phyloP scores from a whole-genome alignment of 2,329 filamentous ascomycete species.

The Hymenoscyphus fructigenus region DNA sequence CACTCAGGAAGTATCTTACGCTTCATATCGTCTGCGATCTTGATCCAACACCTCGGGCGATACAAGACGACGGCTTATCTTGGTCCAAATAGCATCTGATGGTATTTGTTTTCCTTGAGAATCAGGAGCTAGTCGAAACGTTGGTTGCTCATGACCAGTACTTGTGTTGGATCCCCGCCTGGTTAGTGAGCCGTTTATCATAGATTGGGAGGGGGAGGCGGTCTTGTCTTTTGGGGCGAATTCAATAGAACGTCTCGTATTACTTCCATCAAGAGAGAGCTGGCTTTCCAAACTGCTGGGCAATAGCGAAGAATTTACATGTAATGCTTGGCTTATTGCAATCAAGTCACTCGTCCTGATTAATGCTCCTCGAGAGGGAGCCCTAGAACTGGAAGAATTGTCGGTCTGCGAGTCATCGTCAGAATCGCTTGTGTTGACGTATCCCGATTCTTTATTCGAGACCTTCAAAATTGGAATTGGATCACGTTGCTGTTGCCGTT shows the following conservation, averaged over 20 bases:
- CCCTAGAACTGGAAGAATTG: constrained; percentile 11
- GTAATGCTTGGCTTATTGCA: constrained; percentile 21
- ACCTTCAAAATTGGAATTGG: constrained; percentile 22
- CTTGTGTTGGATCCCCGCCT: constrained; percentile 18
- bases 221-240: constrained; percentile 21
- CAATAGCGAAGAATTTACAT: constrained; percentile 19
- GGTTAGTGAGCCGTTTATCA: constrained; percentile 8
- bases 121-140: constrained; percentile 50
- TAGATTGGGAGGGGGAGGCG: constrained; percentile 24
- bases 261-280: constrained; percentile 22
- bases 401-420: constrained; percentile 24
- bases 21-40: constrained; percentile 59
- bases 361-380: constrained; percentile 20
- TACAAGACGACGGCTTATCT: constrained; percentile 53
- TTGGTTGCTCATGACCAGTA: constrained; percentile 14
- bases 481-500: constrained; percentile 12
- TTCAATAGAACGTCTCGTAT: constrained; percentile 22
- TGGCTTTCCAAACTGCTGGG: constrained; percentile 27
- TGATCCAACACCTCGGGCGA: constrained; percentile 57
- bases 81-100: constrained; percentile 59
- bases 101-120: constrained; percentile 56
- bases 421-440: constrained; percentile 22
- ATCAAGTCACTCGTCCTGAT: constrained; percentile 30
- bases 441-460: constrained; percentile 20
- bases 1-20: constrained; percentile 32